Percentiles rank a stretch among this genome's conserved stretches.
These are phyloP conservation scores for Phialophora macrospora DNA, from an alignment of 2,329 filamentous ascomycete species.

Conservation along the genomic window DNA sequence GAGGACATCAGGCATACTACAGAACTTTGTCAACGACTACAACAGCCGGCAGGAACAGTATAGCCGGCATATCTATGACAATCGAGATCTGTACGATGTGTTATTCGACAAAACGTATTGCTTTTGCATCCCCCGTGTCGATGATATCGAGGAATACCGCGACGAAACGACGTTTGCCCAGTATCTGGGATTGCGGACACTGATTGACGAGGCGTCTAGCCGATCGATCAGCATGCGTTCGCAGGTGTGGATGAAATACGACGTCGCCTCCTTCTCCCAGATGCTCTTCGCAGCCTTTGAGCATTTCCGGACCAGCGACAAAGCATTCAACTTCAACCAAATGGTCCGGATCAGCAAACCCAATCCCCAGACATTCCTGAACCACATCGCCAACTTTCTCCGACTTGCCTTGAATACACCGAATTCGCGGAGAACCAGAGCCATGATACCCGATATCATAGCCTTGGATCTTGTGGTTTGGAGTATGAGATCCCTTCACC, in stretches of 20 bases:
- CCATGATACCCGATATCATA: constrained; percentile 14
- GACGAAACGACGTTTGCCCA: constrained; percentile 14
- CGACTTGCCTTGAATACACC: constrained; percentile 8
- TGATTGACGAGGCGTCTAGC: constrained; percentile 12
- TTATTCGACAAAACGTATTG: constrained; percentile 8
- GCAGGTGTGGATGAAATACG: constrained; percentile 16
- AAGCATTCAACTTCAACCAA: constrained; percentile 23
- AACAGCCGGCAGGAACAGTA: constrained; percentile 14
- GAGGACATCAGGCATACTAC: constrained; percentile 7
- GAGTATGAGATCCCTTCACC: constrained; percentile 11
- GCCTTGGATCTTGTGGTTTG: constrained; percentile 10
- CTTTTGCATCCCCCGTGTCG: constrained; percentile 13
- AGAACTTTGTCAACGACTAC: constrained; percentile 15
- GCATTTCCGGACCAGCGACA: constrained; percentile 18
- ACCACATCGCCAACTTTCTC: constrained; percentile 19
- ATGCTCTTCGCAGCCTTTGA: constrained; percentile 21
- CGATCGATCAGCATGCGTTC: constrained; percentile 11
- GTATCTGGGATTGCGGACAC: constrained; percentile 12
- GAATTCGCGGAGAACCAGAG: neutral
- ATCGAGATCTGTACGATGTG: constrained; percentile 18
- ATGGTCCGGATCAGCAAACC: constrained; percentile 11
- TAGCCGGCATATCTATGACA: constrained; percentile 15
- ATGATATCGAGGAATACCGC: constrained; percentile 8
- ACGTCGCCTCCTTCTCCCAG: constrained; percentile 15
- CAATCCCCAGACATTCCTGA: constrained; percentile 7